phyloP scores from a whole-genome alignment of 2,329 filamentous ascomycete species.

The Penicillium fuscoglaucum region DNA sequence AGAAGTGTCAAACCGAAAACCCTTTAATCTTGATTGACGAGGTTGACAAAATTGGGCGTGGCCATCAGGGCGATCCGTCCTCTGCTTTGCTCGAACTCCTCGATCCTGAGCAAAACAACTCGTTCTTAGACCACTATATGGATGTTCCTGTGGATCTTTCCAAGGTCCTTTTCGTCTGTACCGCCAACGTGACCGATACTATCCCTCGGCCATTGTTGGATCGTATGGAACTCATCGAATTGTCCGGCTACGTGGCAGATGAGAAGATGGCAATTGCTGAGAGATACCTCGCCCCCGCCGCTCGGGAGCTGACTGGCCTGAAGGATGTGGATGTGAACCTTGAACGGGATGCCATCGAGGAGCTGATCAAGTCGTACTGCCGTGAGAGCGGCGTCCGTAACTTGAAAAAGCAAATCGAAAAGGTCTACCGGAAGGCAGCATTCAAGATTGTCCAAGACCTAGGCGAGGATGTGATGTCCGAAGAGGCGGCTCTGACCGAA shows the following conservation, averaged over 20 bases:
- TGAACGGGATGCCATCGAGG: constrained; percentile 82
- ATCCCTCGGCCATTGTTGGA: constrained; percentile 92
- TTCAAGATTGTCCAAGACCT: constrained; percentile 96
- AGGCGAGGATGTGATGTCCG: constrained; percentile 77
- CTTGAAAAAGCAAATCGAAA: constrained; percentile 98
- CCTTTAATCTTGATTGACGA: constrained; percentile 95
- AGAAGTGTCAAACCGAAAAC: constrained; percentile 99
- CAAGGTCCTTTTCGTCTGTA: constrained; percentile 98
- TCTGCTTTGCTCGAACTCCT: constrained; percentile 91
- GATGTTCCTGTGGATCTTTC: constrained; percentile 96
- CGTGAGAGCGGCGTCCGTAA: constrained; percentile 96
- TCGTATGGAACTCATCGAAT: constrained; percentile 94
- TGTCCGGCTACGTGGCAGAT: constrained; percentile 94
- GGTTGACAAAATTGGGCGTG: constrained; percentile 95
- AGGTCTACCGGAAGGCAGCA: constrained; percentile 95
- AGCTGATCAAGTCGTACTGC: constrained; percentile 98
- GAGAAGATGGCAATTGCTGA: constrained; percentile 99
- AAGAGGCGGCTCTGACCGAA: constrained; percentile 78
- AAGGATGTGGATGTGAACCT: constrained; percentile 89
- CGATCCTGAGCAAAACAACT: constrained; percentile 95
- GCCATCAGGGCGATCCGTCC: constrained; percentile 93
- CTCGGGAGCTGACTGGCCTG: constrained; percentile 89
- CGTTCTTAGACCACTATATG: constrained; percentile 98
- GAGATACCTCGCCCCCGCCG: constrained; percentile 84
- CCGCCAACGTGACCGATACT: constrained; percentile 97